A percentile compares a stretch with the other conserved stretches of the same genome.
phyloP scores from a whole-genome alignment of 2,329 filamentous ascomycete genomes.

The Juglanconis juglandina region DNA sequence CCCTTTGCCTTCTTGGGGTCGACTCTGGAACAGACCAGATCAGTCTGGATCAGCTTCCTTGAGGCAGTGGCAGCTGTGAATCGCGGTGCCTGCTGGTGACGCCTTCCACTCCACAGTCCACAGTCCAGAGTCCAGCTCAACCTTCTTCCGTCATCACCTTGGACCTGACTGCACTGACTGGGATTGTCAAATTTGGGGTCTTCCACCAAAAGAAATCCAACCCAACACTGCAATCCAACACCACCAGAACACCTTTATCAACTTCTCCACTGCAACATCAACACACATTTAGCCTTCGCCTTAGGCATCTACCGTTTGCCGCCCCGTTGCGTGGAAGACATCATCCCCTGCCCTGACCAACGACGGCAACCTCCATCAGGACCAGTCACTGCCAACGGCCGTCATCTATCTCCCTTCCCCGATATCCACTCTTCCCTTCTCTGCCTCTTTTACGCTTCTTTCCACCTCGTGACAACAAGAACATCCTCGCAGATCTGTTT shows the following conservation, averaged over 20 bases:
- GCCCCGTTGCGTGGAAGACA: neutral
- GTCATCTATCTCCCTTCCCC: neutral
- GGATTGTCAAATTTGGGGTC: neutral
- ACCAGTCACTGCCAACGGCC: neutral
- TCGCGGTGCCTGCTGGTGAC: no score
- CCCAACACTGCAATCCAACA: neutral
- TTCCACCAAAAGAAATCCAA: constrained; percentile 7
- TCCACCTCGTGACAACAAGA: constrained; percentile 1
- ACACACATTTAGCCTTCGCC: neutral
- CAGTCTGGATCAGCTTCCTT: no score
- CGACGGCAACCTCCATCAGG: neutral
- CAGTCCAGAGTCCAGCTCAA: neutral
- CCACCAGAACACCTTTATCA: neutral
- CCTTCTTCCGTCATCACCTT: neutral
- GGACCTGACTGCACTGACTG: neutral
- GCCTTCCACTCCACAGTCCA: no score
- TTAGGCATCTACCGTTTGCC: neutral
- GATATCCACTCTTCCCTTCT: neutral
- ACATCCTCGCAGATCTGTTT: constrained; percentile 14
- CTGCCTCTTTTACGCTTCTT: neutral
- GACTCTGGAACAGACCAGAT: no score
- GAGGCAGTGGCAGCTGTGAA: no score
- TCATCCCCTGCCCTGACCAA: neutral
- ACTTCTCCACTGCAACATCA: neutral
- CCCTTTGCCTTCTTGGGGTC: no score